Evolutionary conservation across 2,329 filamentous ascomycete genomes (phyloP).

Genomic region (Colletotrichum caudatum): DNA sequence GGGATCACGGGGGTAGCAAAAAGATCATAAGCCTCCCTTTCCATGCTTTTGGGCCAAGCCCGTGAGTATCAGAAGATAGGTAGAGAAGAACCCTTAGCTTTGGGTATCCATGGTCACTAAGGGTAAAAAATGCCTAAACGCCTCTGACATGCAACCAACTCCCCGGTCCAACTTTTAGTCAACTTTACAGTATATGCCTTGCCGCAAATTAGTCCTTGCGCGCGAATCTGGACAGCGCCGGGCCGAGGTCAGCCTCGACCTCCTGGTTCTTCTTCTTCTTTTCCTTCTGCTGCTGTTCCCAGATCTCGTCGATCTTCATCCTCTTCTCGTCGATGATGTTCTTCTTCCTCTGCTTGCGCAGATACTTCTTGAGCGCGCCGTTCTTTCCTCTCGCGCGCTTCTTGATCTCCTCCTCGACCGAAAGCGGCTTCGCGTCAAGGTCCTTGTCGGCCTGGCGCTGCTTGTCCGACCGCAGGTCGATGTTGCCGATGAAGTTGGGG

Average conservation of each 20-base stretch:
- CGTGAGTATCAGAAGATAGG: neutral
- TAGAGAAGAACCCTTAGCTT: constrained; percentile 27
- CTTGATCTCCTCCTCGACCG: constrained; percentile 71
- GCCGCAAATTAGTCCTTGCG: constrained; percentile 68
- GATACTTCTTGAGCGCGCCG: constrained; percentile 85
- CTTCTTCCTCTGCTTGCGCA: constrained; percentile 91
- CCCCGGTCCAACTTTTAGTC: constrained; percentile 35
- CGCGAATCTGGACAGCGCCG: constrained; percentile 87
- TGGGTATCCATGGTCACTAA: constrained; percentile 43
- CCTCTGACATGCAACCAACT: constrained; percentile 43
- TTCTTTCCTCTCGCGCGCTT: constrained; percentile 92
- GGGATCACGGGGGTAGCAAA: neutral
- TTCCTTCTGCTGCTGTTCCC: constrained; percentile 77
- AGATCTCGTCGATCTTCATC: constrained; percentile 85
- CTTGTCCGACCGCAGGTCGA: constrained; percentile 84
- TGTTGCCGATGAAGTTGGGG: constrained; percentile 88
- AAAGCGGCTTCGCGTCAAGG: constrained; percentile 75
- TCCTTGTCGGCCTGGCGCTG: constrained; percentile 83
- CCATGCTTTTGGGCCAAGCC: neutral
- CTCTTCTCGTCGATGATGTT: constrained; percentile 98
- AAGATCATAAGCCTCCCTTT: neutral
- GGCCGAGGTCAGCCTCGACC: constrained; percentile 80
- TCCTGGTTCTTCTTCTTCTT: constrained; percentile 72
- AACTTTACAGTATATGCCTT: neutral
- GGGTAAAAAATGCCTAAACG: constrained; percentile 42